Percentiles rank a stretch among this genome's conserved stretches.
phyloP scores from a whole-genome alignment of 176 grass and related monocot species.

The Canna indica region DNA sequence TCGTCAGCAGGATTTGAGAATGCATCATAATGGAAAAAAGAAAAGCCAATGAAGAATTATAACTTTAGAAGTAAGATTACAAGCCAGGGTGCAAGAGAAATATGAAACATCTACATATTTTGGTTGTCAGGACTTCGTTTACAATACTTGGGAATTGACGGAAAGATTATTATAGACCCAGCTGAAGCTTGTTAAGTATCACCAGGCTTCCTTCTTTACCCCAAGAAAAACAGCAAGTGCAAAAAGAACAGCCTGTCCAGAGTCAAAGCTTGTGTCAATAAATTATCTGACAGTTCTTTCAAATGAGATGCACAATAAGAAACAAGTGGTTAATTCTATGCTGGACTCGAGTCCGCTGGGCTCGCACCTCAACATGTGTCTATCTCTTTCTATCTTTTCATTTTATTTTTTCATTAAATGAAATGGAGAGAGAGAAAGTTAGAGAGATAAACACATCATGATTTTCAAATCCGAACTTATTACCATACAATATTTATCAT shows the following conservation, averaged over 20 bases:
- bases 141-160: neutral
- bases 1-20: neutral
- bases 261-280: neutral
- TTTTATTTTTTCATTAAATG: too few species aligned
- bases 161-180: neutral
- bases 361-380: too few species aligned
- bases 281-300: neutral
- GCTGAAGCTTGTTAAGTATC: neutral
- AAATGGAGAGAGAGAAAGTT: too few species aligned
- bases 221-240: constrained; percentile 8
- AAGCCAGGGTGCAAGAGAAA: neutral
- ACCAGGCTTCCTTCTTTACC: neutral
- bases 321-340: neutral
- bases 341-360: too few species aligned
- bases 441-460: too few species aligned
- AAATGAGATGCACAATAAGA: neutral
- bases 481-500: neutral
- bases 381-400: too few species aligned
- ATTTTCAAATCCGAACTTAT: neutral
- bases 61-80: neutral
- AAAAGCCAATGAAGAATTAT: neutral
- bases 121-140: neutral
- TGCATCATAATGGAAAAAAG: neutral
- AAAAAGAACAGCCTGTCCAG: constrained; percentile 1
- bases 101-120: neutral